Conservation (phyloP, 2,329 filamentous ascomycete species). For the Hymenoscyphus linearis region DNA sequence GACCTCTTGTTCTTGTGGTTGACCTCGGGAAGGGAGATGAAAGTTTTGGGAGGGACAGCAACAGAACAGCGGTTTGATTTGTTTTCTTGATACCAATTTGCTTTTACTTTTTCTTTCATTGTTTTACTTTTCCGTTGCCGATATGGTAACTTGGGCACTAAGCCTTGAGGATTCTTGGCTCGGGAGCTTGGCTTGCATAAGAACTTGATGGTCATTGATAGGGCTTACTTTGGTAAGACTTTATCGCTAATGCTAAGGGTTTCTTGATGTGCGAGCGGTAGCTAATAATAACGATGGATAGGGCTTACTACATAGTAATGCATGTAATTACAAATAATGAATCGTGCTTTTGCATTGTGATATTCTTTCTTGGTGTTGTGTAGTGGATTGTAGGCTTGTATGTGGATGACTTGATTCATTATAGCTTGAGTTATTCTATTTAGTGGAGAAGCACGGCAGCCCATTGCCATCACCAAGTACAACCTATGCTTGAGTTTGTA, state of each 20-base stretch:
- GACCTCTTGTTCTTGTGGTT: neutral
- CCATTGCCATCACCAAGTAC: no score
- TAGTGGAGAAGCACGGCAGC: no score
- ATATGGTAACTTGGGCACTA: neutral
- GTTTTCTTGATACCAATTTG: neutral
- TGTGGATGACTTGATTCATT: no score
- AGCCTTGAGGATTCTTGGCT: neutral
- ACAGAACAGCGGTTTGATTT: neutral
- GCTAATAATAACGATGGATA: neutral
- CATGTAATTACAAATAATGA: neutral
- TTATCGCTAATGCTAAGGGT: neutral
- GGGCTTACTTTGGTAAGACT: neutral
- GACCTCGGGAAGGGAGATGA: no score
- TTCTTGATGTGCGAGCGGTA: neutral
- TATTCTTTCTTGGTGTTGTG: no score
- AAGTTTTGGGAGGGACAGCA: neutral
- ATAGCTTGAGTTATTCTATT: no score
- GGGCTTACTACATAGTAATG: neutral
- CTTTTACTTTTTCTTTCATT: neutral
- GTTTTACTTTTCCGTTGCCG: neutral
- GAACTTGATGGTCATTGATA: neutral
- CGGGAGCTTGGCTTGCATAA: neutral
- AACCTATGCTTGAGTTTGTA: no score
- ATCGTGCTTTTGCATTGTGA: no score
- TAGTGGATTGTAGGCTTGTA: no score